Conservation (phyloP, 192 early-diverging fungal species). For the Umbelopsis sp. region DNA sequence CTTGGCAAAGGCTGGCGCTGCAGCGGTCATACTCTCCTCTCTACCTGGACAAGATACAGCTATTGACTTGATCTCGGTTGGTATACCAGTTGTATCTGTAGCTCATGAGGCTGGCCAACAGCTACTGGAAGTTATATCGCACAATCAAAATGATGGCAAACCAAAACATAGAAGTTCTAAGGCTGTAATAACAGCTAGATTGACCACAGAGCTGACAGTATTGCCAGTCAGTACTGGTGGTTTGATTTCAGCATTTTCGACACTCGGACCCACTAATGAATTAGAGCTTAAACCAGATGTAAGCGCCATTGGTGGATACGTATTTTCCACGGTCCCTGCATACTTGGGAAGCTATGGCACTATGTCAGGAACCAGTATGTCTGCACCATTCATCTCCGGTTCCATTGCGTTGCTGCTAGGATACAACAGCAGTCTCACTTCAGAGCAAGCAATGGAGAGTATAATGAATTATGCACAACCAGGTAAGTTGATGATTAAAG, state of each 20-base stretch:
- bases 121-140: neutral
- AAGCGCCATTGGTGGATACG: conserved; percentile 51
- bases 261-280: conserved; percentile 72
- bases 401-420: conserved; percentile 45
- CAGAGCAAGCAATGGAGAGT: conserved; percentile 19
- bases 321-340: conserved; percentile 52
- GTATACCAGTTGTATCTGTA: conserved; percentile 30
- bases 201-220: conserved; percentile 17
- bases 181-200: neutral
- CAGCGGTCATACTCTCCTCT: conserved; percentile 66
- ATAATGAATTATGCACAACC: conserved; percentile 37
- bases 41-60: conserved; percentile 12
- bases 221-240: neutral
- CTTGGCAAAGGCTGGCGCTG: conserved; percentile 54
- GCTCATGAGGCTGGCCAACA: conserved; percentile 3
- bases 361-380: conserved; percentile 59
- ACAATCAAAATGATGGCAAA: neutral
- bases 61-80: conserved; percentile 6
- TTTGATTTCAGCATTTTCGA: conserved; percentile 68
- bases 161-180: neutral
- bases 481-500: conserved; percentile 13
- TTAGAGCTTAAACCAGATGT: conserved; percentile 63
- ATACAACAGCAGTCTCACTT: neutral
- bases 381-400: conserved; percentile 55
- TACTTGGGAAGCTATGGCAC: conserved; percentile 43